A percentile compares a stretch with the other conserved stretches of the same genome.
phyloP scores from a whole-genome alignment of 768 basidiomycete species.

The Amanita rimosa region DNA sequence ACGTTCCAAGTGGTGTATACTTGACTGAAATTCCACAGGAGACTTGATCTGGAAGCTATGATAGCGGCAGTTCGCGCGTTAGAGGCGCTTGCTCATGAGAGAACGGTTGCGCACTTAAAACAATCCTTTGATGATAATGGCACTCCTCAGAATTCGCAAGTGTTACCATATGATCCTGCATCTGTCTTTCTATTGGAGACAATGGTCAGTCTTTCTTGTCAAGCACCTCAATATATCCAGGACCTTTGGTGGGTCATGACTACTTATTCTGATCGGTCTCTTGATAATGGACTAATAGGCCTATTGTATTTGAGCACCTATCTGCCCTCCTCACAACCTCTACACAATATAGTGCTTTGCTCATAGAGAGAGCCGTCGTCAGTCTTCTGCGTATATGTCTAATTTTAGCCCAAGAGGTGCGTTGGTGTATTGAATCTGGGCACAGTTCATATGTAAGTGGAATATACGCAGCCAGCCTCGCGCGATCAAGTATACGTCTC shows the following conservation, averaged over 20 bases:
- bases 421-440: slow-evolving; percentile 9
- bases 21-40: slow-evolving; percentile 28
- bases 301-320: slow-evolving; percentile 88
- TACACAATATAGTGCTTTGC: slow-evolving; percentile 73
- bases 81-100: slow-evolving; percentile 81
- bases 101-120: slow-evolving; percentile 72
- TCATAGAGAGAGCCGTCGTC: slow-evolving; percentile 91
- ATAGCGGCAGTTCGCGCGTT: slow-evolving; percentile 79
- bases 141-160: slow-evolving; percentile 28
- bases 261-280: not conserved
- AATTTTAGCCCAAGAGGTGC: slow-evolving; percentile 70
- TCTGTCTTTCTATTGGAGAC: slow-evolving; percentile 91
- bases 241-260: slow-evolving; percentile 67
- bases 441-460: slow-evolving; percentile 4
- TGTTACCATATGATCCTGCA: slow-evolving; percentile 88
- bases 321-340: slow-evolving; percentile 70
- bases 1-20: not conserved
- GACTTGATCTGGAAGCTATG: slow-evolving; percentile 69
- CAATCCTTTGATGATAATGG: slow-evolving; percentile 53
- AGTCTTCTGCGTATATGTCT: slow-evolving; percentile 77
- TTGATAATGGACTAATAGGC: slow-evolving; percentile 39
- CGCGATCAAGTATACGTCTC: slow-evolving; percentile 94
- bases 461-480: slow-evolving; percentile 46
- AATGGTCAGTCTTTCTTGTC: slow-evolving; percentile 82
- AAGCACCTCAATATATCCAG: slow-evolving; percentile 66